Evolutionary conservation across 345 rosid genomes (phyloP), one percentile per base, ranked within the genome.

Genomic region (Ailanthus altissimus): DNA sequence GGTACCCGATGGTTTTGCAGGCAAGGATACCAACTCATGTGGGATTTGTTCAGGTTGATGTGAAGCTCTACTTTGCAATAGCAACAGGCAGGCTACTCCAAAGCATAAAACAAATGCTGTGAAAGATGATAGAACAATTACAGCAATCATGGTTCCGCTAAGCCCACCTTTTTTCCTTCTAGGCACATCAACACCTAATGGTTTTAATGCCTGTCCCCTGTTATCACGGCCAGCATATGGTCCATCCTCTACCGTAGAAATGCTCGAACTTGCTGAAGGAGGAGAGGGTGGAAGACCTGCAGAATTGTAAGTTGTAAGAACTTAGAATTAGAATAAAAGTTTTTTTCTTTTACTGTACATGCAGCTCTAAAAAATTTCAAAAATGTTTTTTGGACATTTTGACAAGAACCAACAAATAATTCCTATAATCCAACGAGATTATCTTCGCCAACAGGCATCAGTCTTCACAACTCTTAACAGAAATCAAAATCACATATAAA

Each of bases 211-310:
- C 43, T 58, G 74, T 16, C 88, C 89, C 57, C 73, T 62, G 63
- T 82, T 71, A 45, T 63, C 79, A 42, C 36, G 81, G 58, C 86
- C 85, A 40, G 79, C 42, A 65, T 77, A 81, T 5, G 92, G 89
- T 62, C 85, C 81, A 67, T 78, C 77, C 58, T 88, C 82, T 14
- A 57, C 26, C 2, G 75, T 76, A 26, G 86, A 74, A 53, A 73
- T 81, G 73, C 84, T 78, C 4, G 86, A 78, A 73, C 72, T 78
- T 38, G 84, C 61, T 40, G 80, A 83, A 73, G 93, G 93, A 67
- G 93, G 93, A 60, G 93, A 88, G 5, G 90, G 91, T 38, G 93
- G 93, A 79, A 88, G 91, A 70, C 91, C 90, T 88, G 78, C 73
- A 50, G 0, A 28, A 56, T 65, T 28, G 26, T 75, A 73, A 70